phyloP scores from a whole-genome alignment of 495 filamentous ascomycete species.

The Thozetella sp. region DNA sequence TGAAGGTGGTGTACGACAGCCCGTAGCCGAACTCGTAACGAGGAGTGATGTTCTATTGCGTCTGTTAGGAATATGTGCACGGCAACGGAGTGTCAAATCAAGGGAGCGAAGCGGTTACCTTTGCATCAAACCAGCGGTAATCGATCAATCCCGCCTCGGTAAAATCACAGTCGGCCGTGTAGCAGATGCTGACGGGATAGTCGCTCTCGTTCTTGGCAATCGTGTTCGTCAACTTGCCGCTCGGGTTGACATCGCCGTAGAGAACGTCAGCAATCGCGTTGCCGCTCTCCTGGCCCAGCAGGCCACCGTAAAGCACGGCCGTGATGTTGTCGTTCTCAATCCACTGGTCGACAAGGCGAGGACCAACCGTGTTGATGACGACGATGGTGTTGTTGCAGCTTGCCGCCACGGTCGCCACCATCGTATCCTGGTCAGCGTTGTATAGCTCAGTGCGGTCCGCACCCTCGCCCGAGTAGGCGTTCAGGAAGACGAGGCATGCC shows the following conservation, averaged over 20 bases:
- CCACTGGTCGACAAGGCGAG: conserved; percentile 74
- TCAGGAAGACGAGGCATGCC: conserved; percentile 77
- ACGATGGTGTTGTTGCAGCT: conserved; percentile 86
- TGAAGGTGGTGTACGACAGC: conserved; percentile 79
- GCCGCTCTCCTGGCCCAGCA: conserved; percentile 85
- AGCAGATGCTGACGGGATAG: conserved; percentile 67
- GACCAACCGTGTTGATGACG: conserved; percentile 77
- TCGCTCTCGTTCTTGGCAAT: conserved; percentile 69
- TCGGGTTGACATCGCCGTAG: conserved; percentile 83
- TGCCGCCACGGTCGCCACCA: conserved; percentile 72
- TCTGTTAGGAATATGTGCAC: background rate
- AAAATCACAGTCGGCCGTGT: conserved; percentile 73
- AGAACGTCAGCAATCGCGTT: conserved; percentile 83
- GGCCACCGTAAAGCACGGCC: conserved; percentile 83
- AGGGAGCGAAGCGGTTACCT: conserved; percentile 65
- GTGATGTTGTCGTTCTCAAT: conserved; percentile 82
- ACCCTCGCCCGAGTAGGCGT: conserved; percentile 80
- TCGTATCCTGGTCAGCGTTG: conserved; percentile 79
- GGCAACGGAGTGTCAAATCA: conserved; percentile 26
- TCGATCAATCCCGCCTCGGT: conserved; percentile 84
- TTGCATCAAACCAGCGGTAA: conserved; percentile 78
- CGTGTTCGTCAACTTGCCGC: conserved; percentile 82
- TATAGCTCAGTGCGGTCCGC: conserved; percentile 85
- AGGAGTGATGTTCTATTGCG: background rate
- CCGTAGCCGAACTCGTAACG: conserved; percentile 82